These are phyloP conservation scores for Fallopia convolvulus DNA, from an alignment of 148 eudicot genomes.

Conservation along the genomic window DNA sequence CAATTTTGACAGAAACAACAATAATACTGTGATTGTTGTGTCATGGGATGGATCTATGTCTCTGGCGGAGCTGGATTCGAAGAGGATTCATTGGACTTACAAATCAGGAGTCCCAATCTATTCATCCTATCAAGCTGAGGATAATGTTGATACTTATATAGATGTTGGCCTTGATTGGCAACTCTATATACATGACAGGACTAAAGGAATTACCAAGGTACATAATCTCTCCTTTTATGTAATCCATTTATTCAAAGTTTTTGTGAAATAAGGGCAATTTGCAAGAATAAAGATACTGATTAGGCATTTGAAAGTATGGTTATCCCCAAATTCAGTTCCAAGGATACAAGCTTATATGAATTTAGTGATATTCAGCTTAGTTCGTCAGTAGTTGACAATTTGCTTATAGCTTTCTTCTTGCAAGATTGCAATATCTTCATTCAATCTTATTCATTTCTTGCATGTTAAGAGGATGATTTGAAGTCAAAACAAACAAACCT, in stretches of 20 bases:
- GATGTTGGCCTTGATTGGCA: conserved; percentile 11
- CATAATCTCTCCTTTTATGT: neutral
- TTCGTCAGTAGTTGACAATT: no score
- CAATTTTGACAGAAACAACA: neutral
- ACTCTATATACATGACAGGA: neutral
- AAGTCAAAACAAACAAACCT: no score
- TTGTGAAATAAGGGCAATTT: neutral
- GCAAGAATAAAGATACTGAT: neutral
- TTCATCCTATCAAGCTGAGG: neutral
- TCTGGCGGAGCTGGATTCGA: neutral
- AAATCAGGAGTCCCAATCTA: conserved; percentile 10
- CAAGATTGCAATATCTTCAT: no score
- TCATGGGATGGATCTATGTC: conserved; percentile 9
- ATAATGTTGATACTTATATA: neutral
- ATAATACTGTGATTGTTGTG: neutral
- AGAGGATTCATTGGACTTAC: conserved; percentile 2
- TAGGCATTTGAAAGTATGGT: neutral
- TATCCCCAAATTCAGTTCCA: no score
- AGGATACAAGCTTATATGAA: no score
- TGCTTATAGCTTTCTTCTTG: no score
- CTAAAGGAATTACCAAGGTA: conserved; percentile 9
- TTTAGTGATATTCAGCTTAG: no score
- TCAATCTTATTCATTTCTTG: no score
- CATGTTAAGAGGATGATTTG: no score
- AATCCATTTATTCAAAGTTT: no score